A percentile compares a stretch with the other conserved stretches of the same genome.
Conservation (phyloP, 164 flowering plant genomes). For the Sedum album region DNA sequence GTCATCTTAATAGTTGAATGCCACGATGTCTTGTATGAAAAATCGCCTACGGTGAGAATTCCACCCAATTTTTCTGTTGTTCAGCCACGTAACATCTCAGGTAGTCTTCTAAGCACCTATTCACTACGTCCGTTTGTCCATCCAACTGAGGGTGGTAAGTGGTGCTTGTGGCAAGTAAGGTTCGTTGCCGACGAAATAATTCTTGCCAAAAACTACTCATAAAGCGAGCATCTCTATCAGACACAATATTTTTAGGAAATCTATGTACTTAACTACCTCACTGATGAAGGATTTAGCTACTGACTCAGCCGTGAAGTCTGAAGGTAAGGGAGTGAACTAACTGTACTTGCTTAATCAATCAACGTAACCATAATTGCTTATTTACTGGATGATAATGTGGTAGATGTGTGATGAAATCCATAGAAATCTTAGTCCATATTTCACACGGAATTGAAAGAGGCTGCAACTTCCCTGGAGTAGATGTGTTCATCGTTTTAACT, state of each 20-base stretch:
- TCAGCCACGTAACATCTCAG: no score
- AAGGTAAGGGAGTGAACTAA: neutral
- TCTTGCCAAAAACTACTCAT: no score
- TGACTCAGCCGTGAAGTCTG: neutral
- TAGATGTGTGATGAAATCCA: conserved; percentile 14
- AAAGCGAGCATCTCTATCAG: no score
- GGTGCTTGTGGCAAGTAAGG: no score
- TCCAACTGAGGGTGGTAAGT: no score
- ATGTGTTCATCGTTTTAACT: neutral
- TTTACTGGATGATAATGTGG: neutral
- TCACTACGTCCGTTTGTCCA: no score
- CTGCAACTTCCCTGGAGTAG: neutral
- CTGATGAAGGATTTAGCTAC: neutral
- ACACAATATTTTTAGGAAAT: conserved; percentile 1
- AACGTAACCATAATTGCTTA: conserved; percentile 1
- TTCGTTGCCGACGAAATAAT: no score
- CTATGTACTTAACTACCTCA: conserved; percentile 1
- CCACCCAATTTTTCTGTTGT: conserved; percentile 10
- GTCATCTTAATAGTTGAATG: neutral
- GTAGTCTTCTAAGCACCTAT: no score
- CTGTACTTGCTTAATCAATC: conserved; percentile 7
- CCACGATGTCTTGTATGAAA: neutral
- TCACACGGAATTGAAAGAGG: neutral
- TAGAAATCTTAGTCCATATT: conserved; percentile 13
- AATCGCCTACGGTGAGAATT: neutral